Evolutionary conservation across 2,329 filamentous ascomycete species (phyloP).

Genomic region (Calycina herbarum): DNA sequence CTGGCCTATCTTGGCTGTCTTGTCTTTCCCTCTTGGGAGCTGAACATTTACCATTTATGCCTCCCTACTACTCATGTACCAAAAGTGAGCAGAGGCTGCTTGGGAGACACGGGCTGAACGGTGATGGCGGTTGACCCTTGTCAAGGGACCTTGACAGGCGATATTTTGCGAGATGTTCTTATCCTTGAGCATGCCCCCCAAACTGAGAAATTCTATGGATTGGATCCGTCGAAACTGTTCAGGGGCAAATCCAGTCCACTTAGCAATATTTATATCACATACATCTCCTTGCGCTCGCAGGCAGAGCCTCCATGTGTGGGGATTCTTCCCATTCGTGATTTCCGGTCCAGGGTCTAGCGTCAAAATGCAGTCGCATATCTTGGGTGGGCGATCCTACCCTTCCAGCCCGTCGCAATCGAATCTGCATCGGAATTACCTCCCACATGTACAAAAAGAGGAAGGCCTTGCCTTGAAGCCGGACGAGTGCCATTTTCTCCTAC

Average conservation of each 20-base stretch:
- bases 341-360: constrained; percentile 4
- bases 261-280: no score
- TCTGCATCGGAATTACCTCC: neutral
- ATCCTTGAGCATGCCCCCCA: neutral
- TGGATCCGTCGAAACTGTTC: no score
- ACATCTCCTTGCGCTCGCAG: neutral
- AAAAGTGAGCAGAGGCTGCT: neutral
- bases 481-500: neutral
- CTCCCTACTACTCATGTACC: neutral
- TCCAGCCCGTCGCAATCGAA: neutral
- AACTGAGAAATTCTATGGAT: neutral
- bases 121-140: neutral
- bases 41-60: no score
- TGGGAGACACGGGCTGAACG: neutral
- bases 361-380: neutral
- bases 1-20: neutral
- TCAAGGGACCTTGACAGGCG: neutral
- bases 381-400: neutral
- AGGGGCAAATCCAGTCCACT: no score
- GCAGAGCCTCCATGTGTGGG: neutral
- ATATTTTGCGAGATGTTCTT: neutral
- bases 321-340: neutral
- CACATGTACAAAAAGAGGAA: neutral
- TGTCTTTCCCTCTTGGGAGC: neutral
- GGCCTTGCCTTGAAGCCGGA: constrained; percentile 3